A percentile compares a stretch with the other conserved stretches of the same genome.
Conservation (phyloP, 164 flowering plant species). For the Protea cynaroides region DNA sequence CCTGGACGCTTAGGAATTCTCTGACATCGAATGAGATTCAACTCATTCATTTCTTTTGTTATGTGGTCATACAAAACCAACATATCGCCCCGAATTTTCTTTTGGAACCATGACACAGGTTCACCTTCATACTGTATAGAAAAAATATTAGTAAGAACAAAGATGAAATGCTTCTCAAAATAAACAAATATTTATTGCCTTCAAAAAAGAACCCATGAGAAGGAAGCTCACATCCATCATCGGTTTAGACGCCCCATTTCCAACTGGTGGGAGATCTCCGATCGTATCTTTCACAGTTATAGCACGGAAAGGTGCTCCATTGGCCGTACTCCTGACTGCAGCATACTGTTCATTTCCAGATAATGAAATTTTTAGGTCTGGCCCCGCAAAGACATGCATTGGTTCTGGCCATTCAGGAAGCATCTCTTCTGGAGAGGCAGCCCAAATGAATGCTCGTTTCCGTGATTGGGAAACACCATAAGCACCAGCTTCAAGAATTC, state of each 20-base stretch:
- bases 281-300: constrained; percentile 88
- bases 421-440: constrained; percentile 78
- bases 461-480: constrained; percentile 93
- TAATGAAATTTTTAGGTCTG: constrained; percentile 65
- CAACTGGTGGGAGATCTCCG: constrained; percentile 85
- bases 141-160: not conserved
- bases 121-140: constrained; percentile 55
- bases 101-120: constrained; percentile 88
- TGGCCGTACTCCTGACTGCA: constrained; percentile 76
- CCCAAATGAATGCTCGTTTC: constrained; percentile 95
- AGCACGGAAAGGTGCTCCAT: constrained; percentile 86
- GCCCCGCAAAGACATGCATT: constrained; percentile 86
- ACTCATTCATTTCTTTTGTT: constrained; percentile 92
- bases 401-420: constrained; percentile 99
- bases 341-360: constrained; percentile 54
- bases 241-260: constrained; percentile 61
- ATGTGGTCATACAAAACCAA: constrained; percentile 62
- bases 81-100: constrained; percentile 60
- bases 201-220: not conserved
- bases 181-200: too few relatives aligned
- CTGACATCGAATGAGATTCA: constrained; percentile 73
- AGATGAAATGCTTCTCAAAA: not conserved
- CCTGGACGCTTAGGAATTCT: constrained; percentile 85
- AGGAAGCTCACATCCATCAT: constrained; percentile 38
- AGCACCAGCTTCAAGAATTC: constrained; percentile 90